Base-by-base conservation (phyloP, 2,329 filamentous ascomycete genomes). In the Drechslera avenae region DNA sequence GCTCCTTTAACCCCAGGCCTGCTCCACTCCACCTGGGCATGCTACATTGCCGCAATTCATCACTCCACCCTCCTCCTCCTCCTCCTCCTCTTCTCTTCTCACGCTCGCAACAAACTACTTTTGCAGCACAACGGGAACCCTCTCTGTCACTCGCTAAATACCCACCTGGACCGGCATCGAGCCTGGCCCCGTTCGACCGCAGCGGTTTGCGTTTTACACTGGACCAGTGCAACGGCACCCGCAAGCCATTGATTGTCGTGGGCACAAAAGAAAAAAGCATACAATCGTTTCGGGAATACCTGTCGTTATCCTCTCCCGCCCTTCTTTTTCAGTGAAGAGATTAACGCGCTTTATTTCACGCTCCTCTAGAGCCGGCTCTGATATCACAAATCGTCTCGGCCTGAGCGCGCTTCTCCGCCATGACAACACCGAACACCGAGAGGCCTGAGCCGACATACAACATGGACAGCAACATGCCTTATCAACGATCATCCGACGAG, bases 401-500 rank as follows among this genome's bases (percentile, higher is more conserved):
- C 32, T 32, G 42, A 39, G 49, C 31, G 43, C 39, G 42, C 39
- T 31, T 44, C 45, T 46, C 53, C 51, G 57, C 26, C 48, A 75
- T 75, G 73, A 67, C 62, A 10, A 72, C 72, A 17, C 72, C 73
- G 12, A 57, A 64, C 8, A 41, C 59, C 34, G 71, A 75, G 45
- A 65, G 69, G 47, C 60, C 66, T 5, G 72, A 75, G 58, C 70
- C 70, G 14, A 69, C 63, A 4, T 75, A 72, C 53, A 59, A 67
- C 14, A 73, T 71, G 68, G 63, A 69, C 37, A 67, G 52, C 50
- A 57, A 57, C 19, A 56, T 55, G 14, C 53, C 49, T 34, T 47
- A 55, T 46, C 64, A 71, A 39, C 66, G 67, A 36, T 72, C 69
- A 13, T 74, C 70, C 2, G 73, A 75, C 37, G 73, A 75, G 35